Evolutionary conservation across 2,329 filamentous ascomycete species (phyloP).

Genomic region (Nemania sp.): DNA sequence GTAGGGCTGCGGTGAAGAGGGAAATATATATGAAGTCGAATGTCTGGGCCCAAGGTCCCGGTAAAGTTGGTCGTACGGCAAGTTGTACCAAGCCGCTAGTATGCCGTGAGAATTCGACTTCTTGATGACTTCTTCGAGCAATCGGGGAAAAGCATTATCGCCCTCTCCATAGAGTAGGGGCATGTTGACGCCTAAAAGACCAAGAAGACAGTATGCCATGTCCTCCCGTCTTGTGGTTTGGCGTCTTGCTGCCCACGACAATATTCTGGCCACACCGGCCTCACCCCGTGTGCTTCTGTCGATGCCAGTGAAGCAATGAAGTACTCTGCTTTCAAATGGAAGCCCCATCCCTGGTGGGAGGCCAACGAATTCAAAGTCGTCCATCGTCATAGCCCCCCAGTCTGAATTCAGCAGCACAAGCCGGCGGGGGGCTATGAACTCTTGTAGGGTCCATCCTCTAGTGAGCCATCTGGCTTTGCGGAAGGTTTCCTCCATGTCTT

Average conservation of each 20-base stretch:
- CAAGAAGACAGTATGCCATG: constrained; percentile 38
- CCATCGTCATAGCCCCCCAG: background rate
- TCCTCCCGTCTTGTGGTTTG: constrained; percentile 37
- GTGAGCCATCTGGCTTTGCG: constrained; percentile 33
- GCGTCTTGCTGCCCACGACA: constrained; percentile 37
- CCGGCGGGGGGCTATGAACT: constrained; percentile 28
- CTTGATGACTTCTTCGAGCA: constrained; percentile 28
- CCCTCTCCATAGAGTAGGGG: constrained; percentile 40
- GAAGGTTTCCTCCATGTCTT: constrained; percentile 21
- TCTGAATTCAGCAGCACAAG: constrained; percentile 9
- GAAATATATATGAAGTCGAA: background rate
- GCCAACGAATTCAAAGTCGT: background rate
- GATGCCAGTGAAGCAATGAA: background rate
- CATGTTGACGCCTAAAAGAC: constrained; percentile 40
- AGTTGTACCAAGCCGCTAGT: constrained; percentile 14
- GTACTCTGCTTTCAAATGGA: too few relatives aligned
- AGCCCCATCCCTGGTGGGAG: background rate
- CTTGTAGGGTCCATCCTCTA: constrained; percentile 37
- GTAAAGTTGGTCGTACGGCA: background rate
- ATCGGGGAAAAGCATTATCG: constrained; percentile 4
- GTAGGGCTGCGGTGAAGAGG: background rate
- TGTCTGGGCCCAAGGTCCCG: background rate
- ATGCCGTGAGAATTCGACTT: constrained; percentile 25
- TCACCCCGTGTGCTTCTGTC: background rate
- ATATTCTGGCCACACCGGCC: constrained; percentile 24